A percentile compares a stretch with the other conserved stretches of the same genome.
Evolutionary conservation across 257 asterid species (phyloP).

Genomic region (Solanum paucissectum): DNA sequence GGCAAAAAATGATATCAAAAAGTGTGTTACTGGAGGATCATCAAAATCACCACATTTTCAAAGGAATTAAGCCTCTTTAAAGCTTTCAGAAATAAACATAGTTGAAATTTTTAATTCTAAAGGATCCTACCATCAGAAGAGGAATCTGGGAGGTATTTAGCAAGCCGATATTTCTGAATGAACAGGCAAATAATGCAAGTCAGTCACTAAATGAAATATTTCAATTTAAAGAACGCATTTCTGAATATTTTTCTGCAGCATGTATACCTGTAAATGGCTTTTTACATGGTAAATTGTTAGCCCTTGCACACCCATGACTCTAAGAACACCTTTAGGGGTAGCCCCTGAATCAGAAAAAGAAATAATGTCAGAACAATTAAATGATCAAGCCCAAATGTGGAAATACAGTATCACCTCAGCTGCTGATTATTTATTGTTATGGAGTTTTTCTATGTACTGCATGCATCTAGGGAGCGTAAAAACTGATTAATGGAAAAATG

Average conservation of each 20-base stretch:
- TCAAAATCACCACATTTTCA: neutral
- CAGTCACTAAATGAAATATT: neutral
- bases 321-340: conserved; percentile 95
- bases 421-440: neutral
- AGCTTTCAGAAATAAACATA: neutral
- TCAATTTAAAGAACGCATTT: neutral
- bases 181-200: conserved; percentile 10
- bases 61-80: neutral
- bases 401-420: neutral
- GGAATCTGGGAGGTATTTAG: conserved; percentile 95
- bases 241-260: neutral
- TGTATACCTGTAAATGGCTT: conserved; percentile 90
- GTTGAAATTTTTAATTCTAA: neutral
- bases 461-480: neutral
- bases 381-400: neutral
- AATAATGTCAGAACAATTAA: neutral
- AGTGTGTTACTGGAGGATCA: neutral
- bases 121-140: conserved; percentile 74
- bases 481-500: neutral
- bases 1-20: conserved; percentile 5
- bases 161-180: conserved; percentile 91
- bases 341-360: conserved; percentile 59
- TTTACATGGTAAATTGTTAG: conserved; percentile 95
- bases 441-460: neutral
- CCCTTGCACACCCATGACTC: conserved; percentile 98